Evolutionary conservation across 2,329 filamentous ascomycete species (phyloP), one percentile per base, ranked within the genome.

Genomic region (Trichophyton equinum): DNA sequence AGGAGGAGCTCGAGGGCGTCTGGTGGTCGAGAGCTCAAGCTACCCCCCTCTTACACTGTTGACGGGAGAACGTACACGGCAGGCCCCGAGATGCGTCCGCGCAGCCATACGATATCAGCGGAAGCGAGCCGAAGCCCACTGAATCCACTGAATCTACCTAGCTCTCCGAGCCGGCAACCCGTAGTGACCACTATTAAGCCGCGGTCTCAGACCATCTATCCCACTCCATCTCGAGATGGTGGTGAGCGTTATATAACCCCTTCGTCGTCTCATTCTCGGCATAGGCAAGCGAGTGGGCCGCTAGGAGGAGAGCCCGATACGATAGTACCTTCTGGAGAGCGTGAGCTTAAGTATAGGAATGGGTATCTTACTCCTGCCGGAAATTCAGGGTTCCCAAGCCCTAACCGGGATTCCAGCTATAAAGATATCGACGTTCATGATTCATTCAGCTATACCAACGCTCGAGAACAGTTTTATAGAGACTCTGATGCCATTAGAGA

Each of bases 361-460:
- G 68, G 68, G 20, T 70, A 74, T 60, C 68, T 69, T 38, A 65
- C 66, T 11, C 67, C 69, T 6, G 69, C 68, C 18, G 58, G 61
- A 15, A 51, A 46, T 59, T 60, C 40, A 15, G 62, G 56, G 18
- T 66, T 66, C 25, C 60, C 56, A 18, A 55, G 63, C 13, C 61
- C 61, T 36, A 9, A 36, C 38, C 42, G 27, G 18, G 61, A 57
- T 66, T 69, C 38, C 61, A 63, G 62, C 38, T 57, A 57, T 4
- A 70, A 73, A 25, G 72, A 75, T 55, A 73, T 76, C 62, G 74
- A 75, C 57, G 67, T 74, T 18, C 71, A 73, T 53, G 71, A 75
- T 65, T 73, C 74, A 5, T 78, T 77, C 64, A 78, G 76, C 11
- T 79, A 79, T 63, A 79, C 77, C 13, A 76, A 73, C 5, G 72